Evolutionary conservation across 1,284 basidiomycete genomes (phyloP).

Genomic region (Cutaneotrichosporon cyanovorans): DNA sequence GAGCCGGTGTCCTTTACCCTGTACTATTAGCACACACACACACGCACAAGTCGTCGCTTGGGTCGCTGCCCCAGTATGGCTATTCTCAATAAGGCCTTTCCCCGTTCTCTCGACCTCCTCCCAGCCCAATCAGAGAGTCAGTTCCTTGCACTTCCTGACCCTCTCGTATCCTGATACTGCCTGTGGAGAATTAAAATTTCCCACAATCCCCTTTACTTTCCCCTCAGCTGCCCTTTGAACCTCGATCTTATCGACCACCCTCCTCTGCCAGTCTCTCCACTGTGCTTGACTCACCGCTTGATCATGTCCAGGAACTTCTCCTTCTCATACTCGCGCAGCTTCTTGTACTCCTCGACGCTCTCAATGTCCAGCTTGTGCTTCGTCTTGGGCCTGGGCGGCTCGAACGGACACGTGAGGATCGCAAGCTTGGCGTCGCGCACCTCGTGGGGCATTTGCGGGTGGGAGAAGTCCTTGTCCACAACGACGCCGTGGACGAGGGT

Average conservation of each 20-base stretch:
- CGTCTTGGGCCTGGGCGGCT: conserved; percentile 96
- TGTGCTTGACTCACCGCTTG: conserved; percentile 50
- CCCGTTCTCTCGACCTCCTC: no score
- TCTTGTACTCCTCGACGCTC: conserved; percentile 95
- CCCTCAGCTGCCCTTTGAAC: no score
- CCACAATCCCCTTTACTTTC: no score
- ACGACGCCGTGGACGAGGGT: conserved; percentile 75
- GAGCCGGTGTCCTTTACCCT: conserved; percentile 96
- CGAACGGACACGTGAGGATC: conserved; percentile 97
- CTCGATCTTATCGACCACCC: no score
- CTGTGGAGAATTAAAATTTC: no score
- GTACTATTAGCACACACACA: no score
- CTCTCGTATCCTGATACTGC: no score
- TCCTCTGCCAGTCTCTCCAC: conserved; percentile 1
- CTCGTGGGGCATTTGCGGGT: conserved; percentile 90
- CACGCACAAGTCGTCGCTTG: no score
- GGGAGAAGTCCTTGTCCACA: conserved; percentile 99
- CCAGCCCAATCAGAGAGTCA: no score
- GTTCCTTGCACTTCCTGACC: no score
- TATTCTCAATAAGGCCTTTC: no score
- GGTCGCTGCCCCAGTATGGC: no score
- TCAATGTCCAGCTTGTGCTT: conserved; percentile 99
- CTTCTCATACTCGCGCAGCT: conserved; percentile 89
- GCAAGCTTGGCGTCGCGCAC: conserved; percentile 87
- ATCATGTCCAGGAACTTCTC: conserved; percentile 97